Evolutionary conservation across 352 stramenopile genomes (phyloP).

Genomic region (Globisporangium radiosum): DNA sequence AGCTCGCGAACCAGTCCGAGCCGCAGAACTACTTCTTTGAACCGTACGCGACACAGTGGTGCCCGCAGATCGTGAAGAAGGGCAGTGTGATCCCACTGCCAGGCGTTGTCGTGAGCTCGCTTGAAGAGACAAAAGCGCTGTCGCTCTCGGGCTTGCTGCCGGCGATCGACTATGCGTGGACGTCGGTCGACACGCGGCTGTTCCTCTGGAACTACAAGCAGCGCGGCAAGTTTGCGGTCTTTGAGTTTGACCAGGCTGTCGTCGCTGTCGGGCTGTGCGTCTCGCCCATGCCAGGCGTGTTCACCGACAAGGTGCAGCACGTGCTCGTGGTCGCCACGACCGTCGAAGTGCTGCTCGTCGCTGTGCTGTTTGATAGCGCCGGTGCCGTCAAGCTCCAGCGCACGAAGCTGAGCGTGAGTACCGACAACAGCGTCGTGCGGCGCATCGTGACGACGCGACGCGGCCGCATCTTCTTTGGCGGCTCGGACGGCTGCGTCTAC

Average conservation of each 20-base stretch:
- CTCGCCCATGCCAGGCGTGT: constrained; percentile 85
- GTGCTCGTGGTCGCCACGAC: constrained; percentile 93
- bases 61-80: constrained; percentile 72
- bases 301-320: constrained; percentile 91
- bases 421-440: constrained; percentile 91
- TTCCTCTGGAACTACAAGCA: constrained; percentile 94
- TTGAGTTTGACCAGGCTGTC: constrained; percentile 90
- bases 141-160: constrained; percentile 91
- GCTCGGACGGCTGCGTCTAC: constrained; percentile 94
- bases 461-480: constrained; percentile 95
- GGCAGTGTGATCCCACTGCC: constrained; percentile 61
- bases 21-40: constrained; percentile 89
- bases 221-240: constrained; percentile 76
- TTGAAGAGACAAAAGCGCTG: constrained; percentile 61
- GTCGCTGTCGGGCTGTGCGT: constrained; percentile 88
- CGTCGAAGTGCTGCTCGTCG: constrained; percentile 92
- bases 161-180: constrained; percentile 90
- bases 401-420: constrained; percentile 89
- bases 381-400: constrained; percentile 47
- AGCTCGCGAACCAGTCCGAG: constrained; percentile 74
- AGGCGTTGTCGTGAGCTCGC: constrained; percentile 52
- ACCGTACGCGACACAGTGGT: constrained; percentile 79
- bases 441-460: constrained; percentile 79
- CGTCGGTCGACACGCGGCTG: constrained; percentile 91
- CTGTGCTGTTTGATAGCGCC: constrained; percentile 59